Conservation (phyloP, 176 grass and related monocot genomes). For the Alopecurus myosuroides region DNA sequence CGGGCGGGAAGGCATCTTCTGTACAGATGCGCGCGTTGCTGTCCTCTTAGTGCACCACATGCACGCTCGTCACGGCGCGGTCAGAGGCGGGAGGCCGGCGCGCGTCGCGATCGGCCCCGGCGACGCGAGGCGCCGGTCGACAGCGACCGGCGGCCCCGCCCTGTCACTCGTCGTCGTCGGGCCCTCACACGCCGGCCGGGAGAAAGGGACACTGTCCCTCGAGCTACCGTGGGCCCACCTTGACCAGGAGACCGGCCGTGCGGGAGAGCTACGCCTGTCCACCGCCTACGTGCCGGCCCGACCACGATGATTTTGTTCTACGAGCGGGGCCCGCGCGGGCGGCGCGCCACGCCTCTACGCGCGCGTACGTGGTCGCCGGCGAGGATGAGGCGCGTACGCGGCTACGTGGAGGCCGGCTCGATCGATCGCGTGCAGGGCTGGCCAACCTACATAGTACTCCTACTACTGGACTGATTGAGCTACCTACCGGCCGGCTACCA, state of each 20-base stretch:
- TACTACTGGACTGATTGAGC: background rate
- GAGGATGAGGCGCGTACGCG: background rate
- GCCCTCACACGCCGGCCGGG: constrained; percentile 6
- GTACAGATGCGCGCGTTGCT: background rate
- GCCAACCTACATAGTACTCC: background rate
- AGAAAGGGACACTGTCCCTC: background rate
- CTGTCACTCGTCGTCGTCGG: background rate
- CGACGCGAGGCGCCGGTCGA: background rate
- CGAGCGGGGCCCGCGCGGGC: background rate
- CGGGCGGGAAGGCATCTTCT: background rate
- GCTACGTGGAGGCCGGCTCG: background rate
- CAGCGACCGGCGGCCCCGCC: constrained; percentile 3
- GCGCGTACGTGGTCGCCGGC: background rate
- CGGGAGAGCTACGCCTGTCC: background rate
- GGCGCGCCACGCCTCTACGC: background rate
- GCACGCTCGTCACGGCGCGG: background rate
- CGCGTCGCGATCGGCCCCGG: background rate
- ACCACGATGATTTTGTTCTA: background rate
- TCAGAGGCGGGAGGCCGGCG: constrained; percentile 15
- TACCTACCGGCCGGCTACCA: background rate
- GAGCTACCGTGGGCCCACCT: background rate
- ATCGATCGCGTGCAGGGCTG: background rate
- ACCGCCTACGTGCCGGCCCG: background rate
- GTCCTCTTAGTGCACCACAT: background rate
- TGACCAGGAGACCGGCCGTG: background rate